Evolutionary conservation across 176 grass and related monocot species (phyloP).

Genomic region (Oryza meridionalis): DNA sequence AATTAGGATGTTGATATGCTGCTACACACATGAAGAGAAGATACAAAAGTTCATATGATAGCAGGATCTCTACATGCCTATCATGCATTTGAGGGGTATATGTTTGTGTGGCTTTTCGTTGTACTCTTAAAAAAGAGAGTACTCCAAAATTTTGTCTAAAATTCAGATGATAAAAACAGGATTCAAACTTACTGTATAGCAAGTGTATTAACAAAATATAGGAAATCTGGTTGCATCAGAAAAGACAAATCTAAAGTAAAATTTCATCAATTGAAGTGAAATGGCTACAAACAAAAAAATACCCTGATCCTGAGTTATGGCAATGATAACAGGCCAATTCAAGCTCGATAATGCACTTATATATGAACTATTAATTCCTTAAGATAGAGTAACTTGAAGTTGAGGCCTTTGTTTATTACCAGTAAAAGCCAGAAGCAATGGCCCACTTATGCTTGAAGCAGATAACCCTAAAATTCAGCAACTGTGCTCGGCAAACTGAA

Average conservation of each 20-base stretch:
- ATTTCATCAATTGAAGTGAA: not conserved
- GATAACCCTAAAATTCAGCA: constrained; percentile 19
- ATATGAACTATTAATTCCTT: constrained; percentile 8
- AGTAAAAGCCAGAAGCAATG: constrained; percentile 27
- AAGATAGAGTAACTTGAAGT: constrained; percentile 8
- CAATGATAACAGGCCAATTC: not conserved
- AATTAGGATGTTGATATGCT: not conserved
- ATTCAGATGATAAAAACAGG: not conserved
- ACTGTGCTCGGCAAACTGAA: constrained; percentile 26
- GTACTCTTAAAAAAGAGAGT: not conserved
- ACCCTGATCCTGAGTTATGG: not conserved
- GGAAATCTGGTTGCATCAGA: not conserved
- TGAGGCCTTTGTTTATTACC: constrained; percentile 33
- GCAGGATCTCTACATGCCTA: not conserved
- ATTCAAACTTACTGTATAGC: not conserved
- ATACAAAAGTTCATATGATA: not conserved
- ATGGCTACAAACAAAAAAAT: not conserved
- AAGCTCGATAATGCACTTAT: not conserved
- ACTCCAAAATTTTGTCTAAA: constrained; percentile 3
- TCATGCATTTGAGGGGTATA: not conserved
- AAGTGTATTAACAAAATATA: constrained; percentile 19
- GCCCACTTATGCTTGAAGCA: not conserved
- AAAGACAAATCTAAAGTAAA: not conserved
- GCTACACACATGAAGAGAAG: not conserved
- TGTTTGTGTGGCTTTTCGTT: not conserved